phyloP scores from a whole-genome alignment of 768 basidiomycete genomes.

The Goffeauzyma gilvescens region DNA sequence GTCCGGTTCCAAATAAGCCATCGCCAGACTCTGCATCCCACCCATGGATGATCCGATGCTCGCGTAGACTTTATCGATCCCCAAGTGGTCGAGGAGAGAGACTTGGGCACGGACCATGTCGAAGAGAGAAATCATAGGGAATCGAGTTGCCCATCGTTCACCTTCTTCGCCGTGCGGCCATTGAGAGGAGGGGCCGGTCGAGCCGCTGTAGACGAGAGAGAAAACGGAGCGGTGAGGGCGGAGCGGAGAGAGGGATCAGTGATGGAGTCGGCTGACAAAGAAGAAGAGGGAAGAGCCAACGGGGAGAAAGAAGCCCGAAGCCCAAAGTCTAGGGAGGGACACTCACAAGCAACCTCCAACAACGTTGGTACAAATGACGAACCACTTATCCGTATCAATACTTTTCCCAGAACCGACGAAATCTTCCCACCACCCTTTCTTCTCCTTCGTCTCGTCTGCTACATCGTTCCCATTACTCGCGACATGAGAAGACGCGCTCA shows the following conservation, averaged over 20 bases:
- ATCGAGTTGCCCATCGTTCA: conserved; percentile 64
- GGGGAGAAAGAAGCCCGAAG: too few relatives aligned
- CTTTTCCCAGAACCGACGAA: conserved; percentile 92
- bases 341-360: conserved; percentile 72
- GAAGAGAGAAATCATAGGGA: conserved; percentile 80
- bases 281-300: too few relatives aligned
- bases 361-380: conserved; percentile 87
- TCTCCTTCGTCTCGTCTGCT: conserved; percentile 58
- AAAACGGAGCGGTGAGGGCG: neutral
- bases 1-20: conserved; percentile 79
- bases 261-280: too few relatives aligned
- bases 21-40: conserved; percentile 88
- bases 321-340: too few relatives aligned
- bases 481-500: conserved; percentile 79
- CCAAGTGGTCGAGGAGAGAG: conserved; percentile 59
- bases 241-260: neutral
- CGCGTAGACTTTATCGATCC: conserved; percentile 69
- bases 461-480: conserved; percentile 27
- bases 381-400: conserved; percentile 79
- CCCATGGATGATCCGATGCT: conserved; percentile 94
- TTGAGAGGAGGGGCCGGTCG: conserved; percentile 76
- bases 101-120: conserved; percentile 97
- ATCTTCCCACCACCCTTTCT: conserved; percentile 96
- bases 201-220: conserved; percentile 37
- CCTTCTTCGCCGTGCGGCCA: conserved; percentile 40